phyloP scores from a whole-genome alignment of 140 eudicot species.

The Ambrosia hybrid region DNA sequence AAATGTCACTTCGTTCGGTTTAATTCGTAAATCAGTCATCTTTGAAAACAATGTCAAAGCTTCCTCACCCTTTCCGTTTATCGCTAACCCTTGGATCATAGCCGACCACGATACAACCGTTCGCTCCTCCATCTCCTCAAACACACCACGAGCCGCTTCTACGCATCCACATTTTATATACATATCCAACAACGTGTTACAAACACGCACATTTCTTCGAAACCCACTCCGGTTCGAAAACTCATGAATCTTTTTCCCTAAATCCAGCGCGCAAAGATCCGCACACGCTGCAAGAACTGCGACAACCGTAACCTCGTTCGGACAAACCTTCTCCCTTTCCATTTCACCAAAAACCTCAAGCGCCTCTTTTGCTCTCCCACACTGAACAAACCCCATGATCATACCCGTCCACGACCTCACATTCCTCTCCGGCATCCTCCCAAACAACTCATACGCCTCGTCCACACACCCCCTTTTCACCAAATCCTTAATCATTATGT shows the following conservation, averaged over 20 bases:
- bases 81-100: slow-evolving; percentile 55
- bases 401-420: slow-evolving; percentile 58
- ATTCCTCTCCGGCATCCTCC: slow-evolving; percentile 46
- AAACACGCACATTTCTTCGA: slow-evolving; percentile 34
- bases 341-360: slow-evolving; percentile 36
- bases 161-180: slow-evolving; percentile 58
- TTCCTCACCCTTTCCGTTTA: slow-evolving; percentile 47
- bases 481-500: slow-evolving; percentile 52
- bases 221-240: slow-evolving; percentile 44
- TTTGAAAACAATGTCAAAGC: slow-evolving; percentile 36
- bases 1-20: slow-evolving; percentile 52
- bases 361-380: slow-evolving; percentile 44
- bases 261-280: slow-evolving; percentile 50
- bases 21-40: slow-evolving; percentile 33
- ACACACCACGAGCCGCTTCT: slow-evolving; percentile 38
- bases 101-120: slow-evolving; percentile 57
- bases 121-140: slow-evolving; percentile 41
- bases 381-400: slow-evolving; percentile 55
- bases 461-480: slow-evolving; percentile 42
- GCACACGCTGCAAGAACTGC: slow-evolving; percentile 66
- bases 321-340: slow-evolving; percentile 41
- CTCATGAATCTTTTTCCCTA: slow-evolving; percentile 47
- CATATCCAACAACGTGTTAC: slow-evolving; percentile 52
- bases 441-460: slow-evolving; percentile 36
- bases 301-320: slow-evolving; percentile 52